Base-by-base conservation (phyloP, 2,329 filamentous ascomycete species). In the Thielaviopsis cerberus region DNA sequence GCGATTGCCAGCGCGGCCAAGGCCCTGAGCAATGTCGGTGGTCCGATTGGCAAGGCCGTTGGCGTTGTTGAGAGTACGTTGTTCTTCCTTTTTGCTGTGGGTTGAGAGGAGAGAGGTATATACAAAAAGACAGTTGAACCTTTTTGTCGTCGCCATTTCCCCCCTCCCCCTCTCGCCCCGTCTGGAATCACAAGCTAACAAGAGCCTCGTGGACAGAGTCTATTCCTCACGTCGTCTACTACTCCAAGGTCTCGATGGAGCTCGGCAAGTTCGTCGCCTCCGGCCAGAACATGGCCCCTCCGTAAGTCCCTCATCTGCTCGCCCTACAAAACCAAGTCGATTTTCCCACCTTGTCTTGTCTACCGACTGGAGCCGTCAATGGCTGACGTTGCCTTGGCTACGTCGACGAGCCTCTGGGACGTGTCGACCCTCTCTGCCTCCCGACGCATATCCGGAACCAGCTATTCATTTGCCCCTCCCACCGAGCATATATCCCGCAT, bases 251-350 rank as follows among this genome's bases (percentile, higher is more conserved):
- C 69, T 86, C 79, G 66, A 74, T 90, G 63, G 92, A 98, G 78
- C 78, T 97, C 61, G 80, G 79, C 69, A 94, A 87, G 79, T 79
- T 96, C 65, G 81, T 97, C 64, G 88, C 89, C 76, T 81, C 82
- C 67, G 83, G 82, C 71, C 89, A 91, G 74, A 87, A 86, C 76
- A 96, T 98, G 89, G 76, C 79, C 69, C 89, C 88, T 74, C 92
- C 92, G 92, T 98, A 86, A 82, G 90, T 76, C 30, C 55, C 45
- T 57, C 55, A 59, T 61, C 57, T 61, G 27, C 27, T 11, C 27
- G 27, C 11, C 27, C 27, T 5, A 30, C 26, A 27, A 23, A 57
- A 15, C 30, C 53, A n/a, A 8, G 3, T 41, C 7, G 20, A 41
- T 6, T 30, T 30, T 30, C 11, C 11, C 27, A 6, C 11, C 11